phyloP scores from a whole-genome alignment of 805 yeast species.

The Sugiyamaella marilandica region DNA sequence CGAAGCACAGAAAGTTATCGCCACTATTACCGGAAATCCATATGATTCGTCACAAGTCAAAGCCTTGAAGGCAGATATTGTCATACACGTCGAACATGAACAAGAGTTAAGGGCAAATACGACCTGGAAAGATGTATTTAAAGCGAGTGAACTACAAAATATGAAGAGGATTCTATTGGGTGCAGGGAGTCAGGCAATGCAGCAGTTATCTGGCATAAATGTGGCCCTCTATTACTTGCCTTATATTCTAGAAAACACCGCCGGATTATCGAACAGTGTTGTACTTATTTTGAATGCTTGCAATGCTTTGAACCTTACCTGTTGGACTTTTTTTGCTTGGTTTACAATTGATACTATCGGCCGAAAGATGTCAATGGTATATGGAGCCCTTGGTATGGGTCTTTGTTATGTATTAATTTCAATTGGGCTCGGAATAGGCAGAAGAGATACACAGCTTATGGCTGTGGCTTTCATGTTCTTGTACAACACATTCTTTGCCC shows the following conservation, averaged over 20 bases:
- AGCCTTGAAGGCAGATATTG: background rate
- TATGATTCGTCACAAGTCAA: slow-evolving; percentile 4
- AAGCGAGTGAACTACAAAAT: slow-evolving; percentile 8
- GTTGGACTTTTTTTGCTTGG: slow-evolving; percentile 8
- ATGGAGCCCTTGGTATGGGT: slow-evolving; percentile 5
- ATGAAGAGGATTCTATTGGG: slow-evolving; percentile 14
- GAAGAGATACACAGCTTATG: background rate
- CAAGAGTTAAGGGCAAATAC: slow-evolving; percentile 7
- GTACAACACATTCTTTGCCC: background rate
- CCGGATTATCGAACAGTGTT: background rate
- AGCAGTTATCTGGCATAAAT: slow-evolving; percentile 18
- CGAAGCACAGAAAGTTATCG: slow-evolving; percentile 4
- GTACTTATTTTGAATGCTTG: slow-evolving; percentile 4
- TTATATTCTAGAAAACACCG: slow-evolving; percentile 9
- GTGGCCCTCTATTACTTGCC: slow-evolving; percentile 14
- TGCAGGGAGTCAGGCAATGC: slow-evolving; percentile 10
- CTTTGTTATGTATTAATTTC: slow-evolving; percentile 1
- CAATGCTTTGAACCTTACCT: slow-evolving; percentile 4
- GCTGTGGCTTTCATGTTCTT: slow-evolving; percentile 1
- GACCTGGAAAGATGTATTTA: slow-evolving; percentile 5
- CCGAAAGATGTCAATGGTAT: slow-evolving; percentile 4
- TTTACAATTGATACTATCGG: slow-evolving; percentile 9
- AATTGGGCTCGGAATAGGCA: background rate
- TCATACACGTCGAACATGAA: slow-evolving; percentile 8
- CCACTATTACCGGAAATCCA: slow-evolving; percentile 1